Percentiles rank a stretch among this genome's conserved stretches.
Conservation (phyloP, 352 stramenopile genomes). For the Globisporangium nagaii region DNA sequence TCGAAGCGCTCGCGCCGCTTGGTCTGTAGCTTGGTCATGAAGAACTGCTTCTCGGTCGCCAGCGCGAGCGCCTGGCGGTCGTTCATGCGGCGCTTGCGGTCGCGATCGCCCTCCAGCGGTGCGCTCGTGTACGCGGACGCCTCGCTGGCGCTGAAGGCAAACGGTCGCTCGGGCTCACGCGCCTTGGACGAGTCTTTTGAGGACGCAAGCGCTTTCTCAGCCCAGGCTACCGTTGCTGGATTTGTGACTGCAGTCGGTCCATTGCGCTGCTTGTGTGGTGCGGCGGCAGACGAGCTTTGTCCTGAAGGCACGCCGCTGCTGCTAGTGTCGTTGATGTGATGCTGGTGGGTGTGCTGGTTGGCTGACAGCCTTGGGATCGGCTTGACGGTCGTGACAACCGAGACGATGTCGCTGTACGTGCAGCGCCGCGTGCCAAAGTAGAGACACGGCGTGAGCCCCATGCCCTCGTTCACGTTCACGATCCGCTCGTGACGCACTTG, state of each 20-base stretch:
- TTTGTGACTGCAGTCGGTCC: not conserved
- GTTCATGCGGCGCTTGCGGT: conserved; percentile 8
- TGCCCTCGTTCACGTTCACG: conserved; percentile 50
- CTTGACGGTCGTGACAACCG: conserved; percentile 49
- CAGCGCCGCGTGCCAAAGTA: conserved; percentile 71
- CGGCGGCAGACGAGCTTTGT: not conserved
- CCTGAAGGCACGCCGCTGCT: not conserved
- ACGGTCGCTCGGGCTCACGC: conserved; percentile 15
- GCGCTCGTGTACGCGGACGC: conserved; percentile 10
- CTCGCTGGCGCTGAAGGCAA: not conserved
- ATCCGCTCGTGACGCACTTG: conserved; percentile 42
- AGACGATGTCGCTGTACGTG: conserved; percentile 72
- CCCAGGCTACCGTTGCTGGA: not conserved
- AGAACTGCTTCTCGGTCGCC: conserved; percentile 28
- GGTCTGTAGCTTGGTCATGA: conserved; percentile 36
- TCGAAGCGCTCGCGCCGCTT: conserved; percentile 25
- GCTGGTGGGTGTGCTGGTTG: not conserved
- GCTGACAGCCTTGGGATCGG: conserved; percentile 19
- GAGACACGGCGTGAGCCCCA: conserved; percentile 45
- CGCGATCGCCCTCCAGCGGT: conserved; percentile 19
- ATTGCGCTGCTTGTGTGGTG: not conserved
- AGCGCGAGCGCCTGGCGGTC: conserved; percentile 30
- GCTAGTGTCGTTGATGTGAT: not conserved
- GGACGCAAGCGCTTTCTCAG: not conserved
- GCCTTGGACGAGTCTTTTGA: not conserved